phyloP scores from a whole-genome alignment of 1,139 yeast genomes.

The Saccharomyces hybrid region DNA sequence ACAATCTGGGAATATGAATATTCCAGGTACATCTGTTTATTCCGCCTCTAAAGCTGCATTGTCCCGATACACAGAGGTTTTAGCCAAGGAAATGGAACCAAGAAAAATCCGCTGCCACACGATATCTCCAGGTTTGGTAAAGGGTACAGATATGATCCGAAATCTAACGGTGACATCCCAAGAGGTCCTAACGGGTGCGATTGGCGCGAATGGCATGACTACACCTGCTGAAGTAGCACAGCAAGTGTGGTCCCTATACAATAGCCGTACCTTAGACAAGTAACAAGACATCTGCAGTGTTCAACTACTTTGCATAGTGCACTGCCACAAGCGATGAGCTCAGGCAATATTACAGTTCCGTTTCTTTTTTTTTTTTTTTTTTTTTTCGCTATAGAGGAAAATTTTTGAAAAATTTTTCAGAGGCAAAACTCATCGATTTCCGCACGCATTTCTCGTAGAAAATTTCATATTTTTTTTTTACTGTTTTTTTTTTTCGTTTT shows the following conservation, averaged over 20 bases:
- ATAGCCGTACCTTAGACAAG: too few species aligned
- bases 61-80: constrained; percentile 53
- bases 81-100: constrained; percentile 54
- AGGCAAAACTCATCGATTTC: background rate
- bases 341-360: background rate
- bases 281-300: background rate
- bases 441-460: background rate
- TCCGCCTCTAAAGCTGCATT: constrained; percentile 78
- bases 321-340: background rate
- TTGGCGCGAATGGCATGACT: background rate
- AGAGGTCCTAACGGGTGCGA: constrained; percentile 4
- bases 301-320: background rate
- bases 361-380: constrained; percentile 1
- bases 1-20: constrained; percentile 22
- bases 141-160: constrained; percentile 64
- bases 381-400: background rate
- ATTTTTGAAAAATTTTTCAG: background rate
- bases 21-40: constrained; percentile 66
- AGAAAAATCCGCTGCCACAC: constrained; percentile 51
- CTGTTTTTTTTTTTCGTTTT: background rate
- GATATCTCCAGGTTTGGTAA: constrained; percentile 64
- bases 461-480: background rate
- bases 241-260: background rate
- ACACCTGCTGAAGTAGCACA: background rate
- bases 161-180: constrained; percentile 11